A percentile compares a stretch with the other conserved stretches of the same genome.
Evolutionary conservation across 345 rosid species (phyloP).

Genomic region (Erodium maritimum): DNA sequence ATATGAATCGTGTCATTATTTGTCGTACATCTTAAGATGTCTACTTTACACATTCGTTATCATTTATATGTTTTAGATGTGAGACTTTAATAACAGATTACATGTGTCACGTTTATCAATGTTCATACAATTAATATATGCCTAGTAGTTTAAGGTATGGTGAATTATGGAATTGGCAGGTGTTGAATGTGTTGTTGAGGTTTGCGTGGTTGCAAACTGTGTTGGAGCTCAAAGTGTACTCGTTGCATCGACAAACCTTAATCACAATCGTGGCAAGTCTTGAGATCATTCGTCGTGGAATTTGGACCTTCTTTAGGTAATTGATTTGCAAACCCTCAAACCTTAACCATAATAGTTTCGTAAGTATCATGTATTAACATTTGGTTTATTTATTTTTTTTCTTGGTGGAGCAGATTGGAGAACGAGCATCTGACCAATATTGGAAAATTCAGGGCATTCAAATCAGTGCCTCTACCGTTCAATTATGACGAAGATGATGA

Average conservation of each 20-base stretch:
- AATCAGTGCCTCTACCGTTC: constrained; percentile 24
- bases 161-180: not conserved
- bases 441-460: constrained; percentile 24
- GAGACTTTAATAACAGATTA: too few species aligned
- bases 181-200: constrained; percentile 9
- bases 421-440: constrained; percentile 25
- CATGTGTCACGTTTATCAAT: too few species aligned
- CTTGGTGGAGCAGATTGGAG: constrained; percentile 18
- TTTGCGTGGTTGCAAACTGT: constrained; percentile 7
- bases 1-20: too few species aligned
- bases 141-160: too few species aligned
- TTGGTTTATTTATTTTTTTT: too few species aligned
- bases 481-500: constrained; percentile 25
- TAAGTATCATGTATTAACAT: too few species aligned
- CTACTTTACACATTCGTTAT: too few species aligned
- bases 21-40: too few species aligned
- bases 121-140: too few species aligned
- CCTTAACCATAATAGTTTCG: too few species aligned
- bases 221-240: not conserved
- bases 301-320: constrained; percentile 13
- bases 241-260: not conserved
- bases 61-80: too few species aligned
- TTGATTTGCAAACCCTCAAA: too few species aligned
- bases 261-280: constrained; percentile 7
- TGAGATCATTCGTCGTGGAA: constrained; percentile 12